Evolutionary conservation across 305 asterid genomes (phyloP).

Genomic region (Fraxinus greggii): DNA sequence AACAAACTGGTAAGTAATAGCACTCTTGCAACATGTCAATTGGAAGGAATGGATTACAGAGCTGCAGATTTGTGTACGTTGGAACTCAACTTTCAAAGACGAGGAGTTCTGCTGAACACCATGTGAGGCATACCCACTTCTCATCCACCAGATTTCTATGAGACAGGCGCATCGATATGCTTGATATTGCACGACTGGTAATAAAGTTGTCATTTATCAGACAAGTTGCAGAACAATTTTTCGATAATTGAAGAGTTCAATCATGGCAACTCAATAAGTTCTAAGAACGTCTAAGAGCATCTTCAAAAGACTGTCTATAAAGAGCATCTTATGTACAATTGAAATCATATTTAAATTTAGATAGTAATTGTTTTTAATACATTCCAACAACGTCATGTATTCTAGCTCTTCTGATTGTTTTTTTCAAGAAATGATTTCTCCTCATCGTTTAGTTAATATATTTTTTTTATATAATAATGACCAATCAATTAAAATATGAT

Average conservation of each 20-base stretch:
- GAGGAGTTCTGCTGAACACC: not conserved
- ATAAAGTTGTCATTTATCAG: not conserved
- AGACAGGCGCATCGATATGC: not conserved
- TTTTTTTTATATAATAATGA: not conserved
- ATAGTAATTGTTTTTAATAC: not conserved
- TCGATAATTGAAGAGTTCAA: not conserved
- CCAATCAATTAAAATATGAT: not conserved
- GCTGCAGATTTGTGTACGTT: not conserved
- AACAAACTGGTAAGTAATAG: not conserved
- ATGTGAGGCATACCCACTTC: not conserved
- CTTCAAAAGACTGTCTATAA: not conserved
- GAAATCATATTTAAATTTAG: not conserved
- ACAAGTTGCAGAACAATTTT: not conserved
- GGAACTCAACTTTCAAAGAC: not conserved
- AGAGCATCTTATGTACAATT: not conserved
- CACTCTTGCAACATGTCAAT: not conserved
- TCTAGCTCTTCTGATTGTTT: not conserved
- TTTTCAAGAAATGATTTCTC: not conserved
- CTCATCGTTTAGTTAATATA: not conserved
- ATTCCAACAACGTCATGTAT: not conserved
- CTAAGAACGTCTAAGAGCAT: not conserved
- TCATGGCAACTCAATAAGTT: not conserved
- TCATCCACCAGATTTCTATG: not conserved
- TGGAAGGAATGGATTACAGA: not conserved
- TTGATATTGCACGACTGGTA: not conserved